A percentile compares a stretch with the other conserved stretches of the same genome.
These are phyloP conservation scores for Rhynchospora breviuscula DNA, from an alignment of 176 grass and related monocot species.

Conservation along the genomic window DNA sequence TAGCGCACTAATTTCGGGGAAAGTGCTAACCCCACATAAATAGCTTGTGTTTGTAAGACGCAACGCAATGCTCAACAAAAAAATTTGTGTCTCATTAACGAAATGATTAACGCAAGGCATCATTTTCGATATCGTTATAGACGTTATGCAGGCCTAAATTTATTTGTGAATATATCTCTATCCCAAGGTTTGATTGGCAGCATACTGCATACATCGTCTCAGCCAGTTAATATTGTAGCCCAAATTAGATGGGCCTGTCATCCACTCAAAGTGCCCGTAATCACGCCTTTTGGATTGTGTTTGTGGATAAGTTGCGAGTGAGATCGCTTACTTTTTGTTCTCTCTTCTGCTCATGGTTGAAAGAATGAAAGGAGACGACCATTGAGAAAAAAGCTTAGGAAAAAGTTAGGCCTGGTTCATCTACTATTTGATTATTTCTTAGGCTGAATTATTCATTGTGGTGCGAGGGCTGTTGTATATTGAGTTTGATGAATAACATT, in stretches of 20 bases:
- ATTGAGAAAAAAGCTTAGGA: background rate
- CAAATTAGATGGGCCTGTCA: background rate
- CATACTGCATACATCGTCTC: background rate
- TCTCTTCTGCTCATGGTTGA: background rate
- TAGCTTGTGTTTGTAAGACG: too few species aligned
- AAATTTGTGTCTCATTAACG: too few species aligned
- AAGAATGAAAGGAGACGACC: background rate
- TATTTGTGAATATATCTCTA: too few species aligned
- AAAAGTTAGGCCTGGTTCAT: background rate
- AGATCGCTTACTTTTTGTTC: background rate
- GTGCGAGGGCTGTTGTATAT: background rate
- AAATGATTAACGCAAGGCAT: too few species aligned
- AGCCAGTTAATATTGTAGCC: background rate
- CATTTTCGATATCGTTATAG: too few species aligned
- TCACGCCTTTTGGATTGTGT: background rate
- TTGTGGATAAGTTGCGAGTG: too few species aligned
- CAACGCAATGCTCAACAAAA: too few species aligned
- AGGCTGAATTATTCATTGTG: background rate
- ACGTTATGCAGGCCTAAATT: too few species aligned
- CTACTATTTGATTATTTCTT: background rate
- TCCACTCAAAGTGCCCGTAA: background rate
- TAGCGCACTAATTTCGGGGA: too few species aligned
- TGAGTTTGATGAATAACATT: background rate
- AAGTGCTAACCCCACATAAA: too few species aligned
- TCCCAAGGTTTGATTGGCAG: too few species aligned